Evolutionary conservation across 208 protist species (phyloP).

Genomic region (Crithidia brevicula): DNA sequence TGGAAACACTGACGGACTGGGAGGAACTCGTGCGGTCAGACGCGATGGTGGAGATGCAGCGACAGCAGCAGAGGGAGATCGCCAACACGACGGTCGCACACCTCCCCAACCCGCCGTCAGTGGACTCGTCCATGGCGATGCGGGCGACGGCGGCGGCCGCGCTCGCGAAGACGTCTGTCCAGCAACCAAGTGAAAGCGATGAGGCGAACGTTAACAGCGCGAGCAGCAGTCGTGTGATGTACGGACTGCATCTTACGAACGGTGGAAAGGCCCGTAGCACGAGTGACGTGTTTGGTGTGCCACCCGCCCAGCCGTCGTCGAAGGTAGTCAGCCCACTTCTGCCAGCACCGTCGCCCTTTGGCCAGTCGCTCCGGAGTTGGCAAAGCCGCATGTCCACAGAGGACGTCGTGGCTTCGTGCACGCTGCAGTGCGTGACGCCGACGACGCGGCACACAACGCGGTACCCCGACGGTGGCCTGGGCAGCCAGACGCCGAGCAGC

Average conservation of each 20-base stretch:
- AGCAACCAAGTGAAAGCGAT: not conserved
- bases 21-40: constrained; percentile 19
- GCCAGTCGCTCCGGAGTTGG: not conserved
- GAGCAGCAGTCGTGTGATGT: not conserved
- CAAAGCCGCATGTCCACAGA: constrained; percentile 25
- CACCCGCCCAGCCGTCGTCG: not conserved
- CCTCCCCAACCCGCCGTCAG: not conserved
- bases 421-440: constrained; percentile 23
- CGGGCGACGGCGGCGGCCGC: not conserved
- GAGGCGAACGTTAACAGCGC: not conserved
- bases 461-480: not conserved
- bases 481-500: not conserved
- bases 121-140: not conserved
- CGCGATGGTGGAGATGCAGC: constrained; percentile 12
- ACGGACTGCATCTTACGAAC: not conserved
- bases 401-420: constrained; percentile 25
- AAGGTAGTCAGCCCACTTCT: not conserved
- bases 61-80: constrained; percentile 9
- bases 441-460: not conserved
- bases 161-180: no score
- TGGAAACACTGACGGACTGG: constrained; percentile 29
- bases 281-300: not conserved
- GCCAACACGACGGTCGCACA: not conserved
- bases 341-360: not conserved
- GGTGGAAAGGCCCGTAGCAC: not conserved